Evolutionary conservation across 2,329 filamentous ascomycete genomes (phyloP), one percentile per base, ranked within the genome.

Genomic region (Alternaria rosae): DNA sequence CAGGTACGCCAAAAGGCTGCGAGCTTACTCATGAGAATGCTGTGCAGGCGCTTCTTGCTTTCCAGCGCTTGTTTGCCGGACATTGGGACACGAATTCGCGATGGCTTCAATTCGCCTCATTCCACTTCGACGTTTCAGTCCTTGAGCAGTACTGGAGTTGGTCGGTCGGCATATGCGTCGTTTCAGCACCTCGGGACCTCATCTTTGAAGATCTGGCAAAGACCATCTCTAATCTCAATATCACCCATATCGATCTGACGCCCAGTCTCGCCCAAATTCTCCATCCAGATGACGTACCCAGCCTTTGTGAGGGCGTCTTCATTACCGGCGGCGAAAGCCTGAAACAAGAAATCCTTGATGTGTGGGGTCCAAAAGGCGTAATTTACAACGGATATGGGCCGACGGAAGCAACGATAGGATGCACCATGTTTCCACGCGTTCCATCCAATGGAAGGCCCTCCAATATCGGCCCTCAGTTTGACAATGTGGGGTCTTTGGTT

Each of bases 91-190:
- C 83, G 0, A 75, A 86, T 0, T 96, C 93, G 0, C 88, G 91
- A 60, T 97, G 93, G 90, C 83, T 97, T 1, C 94, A 97, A 74
- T 97, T 97, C 74, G 94, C 94, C 1, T 94, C 93, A 0, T 92
- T 97, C 59, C 94, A 97, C 77, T 97, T 97, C 64, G 94, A 97
- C 71, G 94, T 97, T 5, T 95, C 92, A 2, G 91, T 97, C 0
- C 84, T 97, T 0, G 94, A 97, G 74, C 94, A 97, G 72, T 97
- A 94, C 76, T 97, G 93, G 93, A 95, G 90, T 60, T 97, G 94
- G 94, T 93, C 91, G 26, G 91, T 95, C 1, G 93, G 93, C 1
- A 93, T 97, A 25, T 90, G 91, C 5, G 86, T 97, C 1, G 91
- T 94, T 2, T 89, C 92, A 3, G 93, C 92, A 7, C 91, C 92